These are phyloP conservation scores for Colletotrichum orbiculare DNA, from an alignment of 2,329 filamentous ascomycete genomes.

Conservation along the genomic window DNA sequence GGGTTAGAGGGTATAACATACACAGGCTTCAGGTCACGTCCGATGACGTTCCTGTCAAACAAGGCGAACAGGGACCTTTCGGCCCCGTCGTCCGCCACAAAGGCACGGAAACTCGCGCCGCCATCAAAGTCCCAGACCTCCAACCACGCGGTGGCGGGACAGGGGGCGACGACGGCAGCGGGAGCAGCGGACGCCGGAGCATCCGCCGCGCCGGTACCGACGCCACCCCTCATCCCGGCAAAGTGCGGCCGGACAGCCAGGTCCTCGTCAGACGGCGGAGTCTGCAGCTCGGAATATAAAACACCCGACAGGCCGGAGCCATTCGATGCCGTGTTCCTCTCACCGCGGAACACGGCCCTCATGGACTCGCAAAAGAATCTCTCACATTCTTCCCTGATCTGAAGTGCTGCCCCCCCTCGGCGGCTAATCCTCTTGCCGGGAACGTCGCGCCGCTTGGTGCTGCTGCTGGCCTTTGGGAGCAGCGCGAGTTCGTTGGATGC, in stretches of 20 bases:
- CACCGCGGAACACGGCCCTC: constrained; percentile 94
- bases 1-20: constrained; percentile 58
- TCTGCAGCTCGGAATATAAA: constrained; percentile 61
- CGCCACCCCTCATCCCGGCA: constrained; percentile 30
- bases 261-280: constrained; percentile 64
- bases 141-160: constrained; percentile 68
- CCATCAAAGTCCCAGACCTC: constrained; percentile 89
- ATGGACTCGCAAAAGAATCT: constrained; percentile 99
- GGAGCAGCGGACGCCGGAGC: too few relatives aligned
- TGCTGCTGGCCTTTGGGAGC: constrained; percentile 63
- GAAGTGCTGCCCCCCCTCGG: constrained; percentile 92
- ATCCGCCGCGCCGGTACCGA: too few relatives aligned
- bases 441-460: constrained; percentile 50
- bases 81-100: constrained; percentile 76
- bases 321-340: constrained; percentile 81
- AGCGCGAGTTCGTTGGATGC: constrained; percentile 75
- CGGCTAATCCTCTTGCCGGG: constrained; percentile 56
- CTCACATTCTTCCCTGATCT: constrained; percentile 99
- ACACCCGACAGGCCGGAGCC: constrained; percentile 90
- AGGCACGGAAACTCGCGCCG: constrained; percentile 86
- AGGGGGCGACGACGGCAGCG: constrained; percentile 27
- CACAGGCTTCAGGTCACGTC: constrained; percentile 87
- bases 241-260: constrained; percentile 47
- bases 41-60: constrained; percentile 78
- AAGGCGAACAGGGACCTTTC: constrained; percentile 88